Conservation (phyloP, 2,329 filamentous ascomycete species). For the Didymellaceae sp. region DNA sequence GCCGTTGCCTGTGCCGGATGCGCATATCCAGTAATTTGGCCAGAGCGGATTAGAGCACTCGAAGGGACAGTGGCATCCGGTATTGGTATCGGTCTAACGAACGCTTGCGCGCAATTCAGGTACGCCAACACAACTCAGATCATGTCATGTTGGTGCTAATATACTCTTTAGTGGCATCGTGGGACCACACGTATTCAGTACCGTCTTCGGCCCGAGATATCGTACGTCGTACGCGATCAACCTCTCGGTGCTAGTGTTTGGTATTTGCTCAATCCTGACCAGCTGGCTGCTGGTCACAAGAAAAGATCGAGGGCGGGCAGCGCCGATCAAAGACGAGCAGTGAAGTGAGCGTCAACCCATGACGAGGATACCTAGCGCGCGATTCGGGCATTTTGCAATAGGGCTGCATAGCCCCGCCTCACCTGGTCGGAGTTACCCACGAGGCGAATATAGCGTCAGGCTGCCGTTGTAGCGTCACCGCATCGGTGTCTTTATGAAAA, state of each 20-base stretch:
- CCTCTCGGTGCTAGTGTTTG: slow-evolving; percentile 25
- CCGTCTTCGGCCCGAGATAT: slow-evolving; percentile 28
- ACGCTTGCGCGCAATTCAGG: slow-evolving; percentile 29
- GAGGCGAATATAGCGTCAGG: neutral
- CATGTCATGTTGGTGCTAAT: neutral
- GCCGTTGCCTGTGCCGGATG: slow-evolving; percentile 28
- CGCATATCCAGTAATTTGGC: slow-evolving; percentile 29
- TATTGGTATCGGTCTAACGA: slow-evolving; percentile 28
- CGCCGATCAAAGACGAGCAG: neutral
- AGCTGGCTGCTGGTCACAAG: slow-evolving; percentile 23
- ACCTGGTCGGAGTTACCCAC: neutral
- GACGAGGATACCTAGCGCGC: neutral
- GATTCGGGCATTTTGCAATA: neutral
- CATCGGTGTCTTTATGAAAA: neutral
- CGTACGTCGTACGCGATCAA: slow-evolving; percentile 26
- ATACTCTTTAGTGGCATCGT: slow-evolving; percentile 20
- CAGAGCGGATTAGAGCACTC: slow-evolving; percentile 26
- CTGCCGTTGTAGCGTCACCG: neutral
- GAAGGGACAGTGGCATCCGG: slow-evolving; percentile 29
- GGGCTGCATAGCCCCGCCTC: slow-evolving; percentile 3
- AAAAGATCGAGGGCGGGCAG: slow-evolving; percentile 18
- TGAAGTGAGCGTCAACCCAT: neutral
- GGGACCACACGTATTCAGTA: slow-evolving; percentile 29
- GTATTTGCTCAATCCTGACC: slow-evolving; percentile 24
- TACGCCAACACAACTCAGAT: slow-evolving; percentile 1